phyloP scores from a whole-genome alignment of 257 asterid genomes.

The Haberlea rhodopensis region DNA sequence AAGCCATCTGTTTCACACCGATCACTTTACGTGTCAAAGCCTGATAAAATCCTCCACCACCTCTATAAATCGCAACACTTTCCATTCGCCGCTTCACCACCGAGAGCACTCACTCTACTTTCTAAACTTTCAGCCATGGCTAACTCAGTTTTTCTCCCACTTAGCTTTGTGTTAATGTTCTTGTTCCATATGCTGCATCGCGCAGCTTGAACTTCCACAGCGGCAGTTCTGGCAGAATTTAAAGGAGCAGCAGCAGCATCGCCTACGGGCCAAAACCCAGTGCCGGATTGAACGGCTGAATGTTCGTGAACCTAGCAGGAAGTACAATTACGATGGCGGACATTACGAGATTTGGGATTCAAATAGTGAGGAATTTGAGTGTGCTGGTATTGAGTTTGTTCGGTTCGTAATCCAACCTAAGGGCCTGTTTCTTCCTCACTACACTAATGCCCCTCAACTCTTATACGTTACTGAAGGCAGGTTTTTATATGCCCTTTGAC shows the following conservation, averaged over 20 bases:
- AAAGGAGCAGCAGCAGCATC: slow-evolving; percentile 45
- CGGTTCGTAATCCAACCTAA: slow-evolving; percentile 38
- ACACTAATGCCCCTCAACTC: slow-evolving; percentile 49
- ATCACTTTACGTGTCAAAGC: slow-evolving; percentile 29
- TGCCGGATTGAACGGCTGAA: slow-evolving; percentile 44
- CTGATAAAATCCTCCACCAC: slow-evolving; percentile 3
- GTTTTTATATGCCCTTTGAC: neutral
- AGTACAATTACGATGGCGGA: slow-evolving; percentile 43
- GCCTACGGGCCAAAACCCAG: slow-evolving; percentile 42
- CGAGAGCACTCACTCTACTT: neutral
- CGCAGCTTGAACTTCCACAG: slow-evolving; percentile 37
- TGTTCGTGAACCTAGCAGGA: slow-evolving; percentile 37
- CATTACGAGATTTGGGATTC: slow-evolving; percentile 41
- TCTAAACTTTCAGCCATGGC: slow-evolving; percentile 21
- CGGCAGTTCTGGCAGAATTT: slow-evolving; percentile 29
- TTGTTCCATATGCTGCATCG: slow-evolving; percentile 28
- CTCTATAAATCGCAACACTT: slow-evolving; percentile 27
- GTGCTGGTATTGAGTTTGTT: slow-evolving; percentile 46
- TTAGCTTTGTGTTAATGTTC: slow-evolving; percentile 20
- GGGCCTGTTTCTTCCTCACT: slow-evolving; percentile 52
- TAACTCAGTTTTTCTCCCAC: slow-evolving; percentile 19
- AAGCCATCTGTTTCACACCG: slow-evolving; percentile 35
- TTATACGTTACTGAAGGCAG: slow-evolving; percentile 46
- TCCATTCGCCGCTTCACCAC: slow-evolving; percentile 38
- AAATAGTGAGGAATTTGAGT: slow-evolving; percentile 31